Percentiles rank a stretch among this genome's conserved stretches.
These are phyloP conservation scores for Thelephora terrestris DNA, from an alignment of 1,284 basidiomycete species.

Conservation along the genomic window DNA sequence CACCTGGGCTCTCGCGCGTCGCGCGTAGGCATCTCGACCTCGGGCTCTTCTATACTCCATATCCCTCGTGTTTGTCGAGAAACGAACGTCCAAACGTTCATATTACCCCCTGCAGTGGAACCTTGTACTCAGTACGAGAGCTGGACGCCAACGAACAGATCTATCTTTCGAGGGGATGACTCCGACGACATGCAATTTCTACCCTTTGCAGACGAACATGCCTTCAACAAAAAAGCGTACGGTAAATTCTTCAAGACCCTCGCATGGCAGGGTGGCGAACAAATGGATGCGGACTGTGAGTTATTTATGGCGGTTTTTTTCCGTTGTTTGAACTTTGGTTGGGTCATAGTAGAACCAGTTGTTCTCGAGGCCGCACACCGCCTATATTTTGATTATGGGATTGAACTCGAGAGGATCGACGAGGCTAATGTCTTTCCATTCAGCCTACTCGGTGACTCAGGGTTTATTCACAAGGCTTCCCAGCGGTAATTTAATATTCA, in stretches of 20 bases:
- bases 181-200: slow-evolving; percentile 42
- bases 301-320: slow-evolving; percentile 5
- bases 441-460: slow-evolving; percentile 19
- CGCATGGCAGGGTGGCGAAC: slow-evolving; percentile 31
- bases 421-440: slow-evolving; percentile 31
- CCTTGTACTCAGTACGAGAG: slow-evolving; percentile 35
- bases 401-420: slow-evolving; percentile 34
- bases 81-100: not conserved
- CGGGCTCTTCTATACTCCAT: not conserved
- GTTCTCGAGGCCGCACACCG: slow-evolving; percentile 32
- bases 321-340: slow-evolving; percentile 3
- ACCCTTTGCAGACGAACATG: slow-evolving; percentile 45
- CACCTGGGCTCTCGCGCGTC: not conserved
- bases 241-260: slow-evolving; percentile 31
- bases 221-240: slow-evolving; percentile 32
- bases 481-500: slow-evolving; percentile 23
- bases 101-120: not conserved
- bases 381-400: slow-evolving; percentile 24
- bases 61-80: not conserved
- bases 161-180: slow-evolving; percentile 46
- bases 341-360: slow-evolving; percentile 34
- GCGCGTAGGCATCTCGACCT: too few species aligned
- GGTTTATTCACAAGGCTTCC: slow-evolving; percentile 22
- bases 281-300: slow-evolving; percentile 41
- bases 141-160: slow-evolving; percentile 36